Conservation (phyloP, 2,329 filamentous ascomycete genomes). For the Colletotrichum phormii region DNA sequence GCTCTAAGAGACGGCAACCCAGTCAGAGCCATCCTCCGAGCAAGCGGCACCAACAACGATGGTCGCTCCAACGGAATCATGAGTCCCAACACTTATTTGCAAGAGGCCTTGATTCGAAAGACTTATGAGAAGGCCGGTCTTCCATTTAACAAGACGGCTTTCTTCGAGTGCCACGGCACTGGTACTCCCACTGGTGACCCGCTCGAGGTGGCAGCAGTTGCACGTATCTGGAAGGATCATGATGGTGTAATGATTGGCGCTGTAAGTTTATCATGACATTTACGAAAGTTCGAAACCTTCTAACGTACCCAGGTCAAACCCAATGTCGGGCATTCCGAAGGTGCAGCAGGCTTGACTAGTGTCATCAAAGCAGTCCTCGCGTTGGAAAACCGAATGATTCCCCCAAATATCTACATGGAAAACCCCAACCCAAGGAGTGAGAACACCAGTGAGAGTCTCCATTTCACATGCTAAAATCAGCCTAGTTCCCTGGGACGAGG, state of each 20-base stretch:
- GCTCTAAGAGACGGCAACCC: conserved; percentile 54
- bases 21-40: conserved; percentile 46
- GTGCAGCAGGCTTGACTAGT: conserved; percentile 45
- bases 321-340: conserved; percentile 53
- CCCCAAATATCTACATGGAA: conserved; percentile 37
- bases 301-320: conserved; percentile 45
- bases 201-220: conserved; percentile 49
- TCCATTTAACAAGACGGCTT: conserved; percentile 36
- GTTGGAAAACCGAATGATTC: conserved; percentile 30
- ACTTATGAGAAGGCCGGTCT: conserved; percentile 42
- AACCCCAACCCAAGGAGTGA: conserved; percentile 34
- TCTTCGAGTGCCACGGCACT: conserved; percentile 51
- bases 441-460: background rate
- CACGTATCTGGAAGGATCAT: conserved; percentile 35
- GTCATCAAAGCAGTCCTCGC: conserved; percentile 49
- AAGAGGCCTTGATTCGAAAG: conserved; percentile 43
- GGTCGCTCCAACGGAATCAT: conserved; percentile 52
- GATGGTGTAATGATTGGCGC: conserved; percentile 42
- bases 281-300: background rate
- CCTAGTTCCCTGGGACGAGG: conserved; percentile 31
- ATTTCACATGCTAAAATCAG: background rate
- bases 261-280: conserved; percentile 36
- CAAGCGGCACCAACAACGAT: conserved; percentile 47
- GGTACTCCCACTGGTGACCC: conserved; percentile 53
- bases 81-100: conserved; percentile 47